Conservation (phyloP, 352 stramenopile species). For the Globisporangium paroecandrum region DNA sequence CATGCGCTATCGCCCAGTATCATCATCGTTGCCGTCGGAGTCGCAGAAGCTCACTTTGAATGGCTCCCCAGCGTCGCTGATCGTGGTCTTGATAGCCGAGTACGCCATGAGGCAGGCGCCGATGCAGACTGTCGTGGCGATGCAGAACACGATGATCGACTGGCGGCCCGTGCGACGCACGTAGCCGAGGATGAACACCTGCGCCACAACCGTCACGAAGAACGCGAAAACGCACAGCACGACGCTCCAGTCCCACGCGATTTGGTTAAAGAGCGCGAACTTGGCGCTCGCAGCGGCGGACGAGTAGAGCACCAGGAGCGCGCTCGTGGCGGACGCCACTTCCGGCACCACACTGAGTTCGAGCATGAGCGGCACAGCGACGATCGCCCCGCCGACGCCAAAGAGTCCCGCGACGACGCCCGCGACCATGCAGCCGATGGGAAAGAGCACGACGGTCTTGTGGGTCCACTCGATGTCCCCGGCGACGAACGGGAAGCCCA, state of each 20-base stretch:
- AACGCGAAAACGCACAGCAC: constrained; percentile 41
- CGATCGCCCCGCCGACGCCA: constrained; percentile 46
- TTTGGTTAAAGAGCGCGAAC: constrained; percentile 46
- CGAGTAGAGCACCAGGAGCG: constrained; percentile 54
- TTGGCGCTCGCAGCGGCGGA: constrained; percentile 39
- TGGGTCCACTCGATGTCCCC: constrained; percentile 42
- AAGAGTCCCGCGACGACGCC: constrained; percentile 46
- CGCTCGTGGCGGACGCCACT: constrained; percentile 39
- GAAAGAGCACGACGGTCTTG: constrained; percentile 33
- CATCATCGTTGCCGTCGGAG: background rate
- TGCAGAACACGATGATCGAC: constrained; percentile 54
- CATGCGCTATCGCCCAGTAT: background rate
- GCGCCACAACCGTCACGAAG: constrained; percentile 36
- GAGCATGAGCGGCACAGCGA: constrained; percentile 54
- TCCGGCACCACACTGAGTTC: constrained; percentile 47
- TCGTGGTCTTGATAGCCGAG: constrained; percentile 35
- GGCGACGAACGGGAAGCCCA: constrained; percentile 31
- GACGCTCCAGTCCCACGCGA: constrained; percentile 40
- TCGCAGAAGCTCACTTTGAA: constrained; percentile 33
- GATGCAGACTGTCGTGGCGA: constrained; percentile 36
- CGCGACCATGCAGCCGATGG: constrained; percentile 27
- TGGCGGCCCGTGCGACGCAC: constrained; percentile 43
- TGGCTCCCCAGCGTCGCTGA: constrained; percentile 32
- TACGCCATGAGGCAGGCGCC: constrained; percentile 47
- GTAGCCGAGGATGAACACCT: constrained; percentile 48